Evolutionary conservation across 345 rosid genomes (phyloP).

Genomic region (Gossypium longicalyx): DNA sequence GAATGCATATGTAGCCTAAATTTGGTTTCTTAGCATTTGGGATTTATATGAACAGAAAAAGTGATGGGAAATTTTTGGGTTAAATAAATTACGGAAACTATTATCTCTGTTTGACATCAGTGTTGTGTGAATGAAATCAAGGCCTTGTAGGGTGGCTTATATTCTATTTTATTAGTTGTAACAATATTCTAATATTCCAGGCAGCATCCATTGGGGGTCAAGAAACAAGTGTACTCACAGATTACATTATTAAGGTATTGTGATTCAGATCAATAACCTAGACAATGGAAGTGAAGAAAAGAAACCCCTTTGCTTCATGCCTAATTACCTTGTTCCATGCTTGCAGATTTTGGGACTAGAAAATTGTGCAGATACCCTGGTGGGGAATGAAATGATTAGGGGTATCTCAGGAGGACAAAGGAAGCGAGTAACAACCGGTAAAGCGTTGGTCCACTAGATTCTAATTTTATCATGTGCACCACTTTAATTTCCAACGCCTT

Average conservation of each 20-base stretch:
- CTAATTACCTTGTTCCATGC: neutral
- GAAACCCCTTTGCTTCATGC: neutral
- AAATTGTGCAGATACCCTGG: neutral
- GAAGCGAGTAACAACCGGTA: constrained; percentile 70
- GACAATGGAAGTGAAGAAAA: neutral
- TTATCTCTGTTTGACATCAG: neutral
- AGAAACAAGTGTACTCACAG: constrained; percentile 48
- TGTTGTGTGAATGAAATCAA: neutral
- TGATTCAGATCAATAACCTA: neutral
- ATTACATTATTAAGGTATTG: constrained; percentile 53
- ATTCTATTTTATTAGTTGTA: neutral
- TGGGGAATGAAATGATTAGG: constrained; percentile 53
- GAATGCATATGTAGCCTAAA: too few relatives aligned
- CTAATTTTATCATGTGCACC: neutral
- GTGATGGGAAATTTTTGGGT: neutral
- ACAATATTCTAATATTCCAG: constrained; percentile 22
- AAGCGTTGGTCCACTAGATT: neutral
- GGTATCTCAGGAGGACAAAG: constrained; percentile 73
- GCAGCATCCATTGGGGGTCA: constrained; percentile 47
- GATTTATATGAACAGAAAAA: neutral
- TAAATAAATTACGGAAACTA: neutral
- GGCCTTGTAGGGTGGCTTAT: neutral
- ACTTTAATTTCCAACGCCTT: neutral
- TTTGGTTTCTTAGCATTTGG: neutral
- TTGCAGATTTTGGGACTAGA: constrained; percentile 1